Evolutionary conservation across 441 rosid genomes (phyloP).

Genomic region (Manihot esculenta): DNA sequence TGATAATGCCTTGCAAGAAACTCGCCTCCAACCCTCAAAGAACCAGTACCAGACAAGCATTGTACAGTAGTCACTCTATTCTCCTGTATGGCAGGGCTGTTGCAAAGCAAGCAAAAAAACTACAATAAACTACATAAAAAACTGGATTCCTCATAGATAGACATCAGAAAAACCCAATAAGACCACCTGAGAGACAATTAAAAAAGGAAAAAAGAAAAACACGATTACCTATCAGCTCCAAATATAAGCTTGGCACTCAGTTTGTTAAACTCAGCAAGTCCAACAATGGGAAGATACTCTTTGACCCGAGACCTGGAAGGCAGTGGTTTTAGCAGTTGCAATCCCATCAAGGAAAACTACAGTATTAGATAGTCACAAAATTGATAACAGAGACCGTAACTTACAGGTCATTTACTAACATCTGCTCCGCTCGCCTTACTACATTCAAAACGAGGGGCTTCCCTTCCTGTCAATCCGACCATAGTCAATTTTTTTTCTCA

Average conservation of each 20-base stretch:
- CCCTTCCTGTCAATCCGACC: constrained; percentile 60
- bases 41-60: constrained; percentile 98
- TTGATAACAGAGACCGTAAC: neutral
- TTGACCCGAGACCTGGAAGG: constrained; percentile 64
- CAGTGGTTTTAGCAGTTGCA: neutral
- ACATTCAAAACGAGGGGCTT: constrained; percentile 93
- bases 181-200: no score
- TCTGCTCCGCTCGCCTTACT: constrained; percentile 87
- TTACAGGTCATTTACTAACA: constrained; percentile 69
- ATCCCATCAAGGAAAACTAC: neutral
- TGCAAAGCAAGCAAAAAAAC: neutral
- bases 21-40: constrained; percentile 93
- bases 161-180: neutral
- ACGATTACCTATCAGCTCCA: constrained; percentile 71
- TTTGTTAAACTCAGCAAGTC: constrained; percentile 88
- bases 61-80: constrained; percentile 90
- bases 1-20: constrained; percentile 90
- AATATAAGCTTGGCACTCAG: constrained; percentile 91
- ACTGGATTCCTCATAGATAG: neutral
- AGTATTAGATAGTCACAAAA: neutral
- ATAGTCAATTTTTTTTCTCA: no score
- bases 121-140: neutral
- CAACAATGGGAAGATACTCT: constrained; percentile 96
- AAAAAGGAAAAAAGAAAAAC: neutral
- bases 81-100: constrained; percentile 81